Base-by-base conservation (phyloP, 768 basidiomycete genomes). In the Serendipita sp. region DNA sequence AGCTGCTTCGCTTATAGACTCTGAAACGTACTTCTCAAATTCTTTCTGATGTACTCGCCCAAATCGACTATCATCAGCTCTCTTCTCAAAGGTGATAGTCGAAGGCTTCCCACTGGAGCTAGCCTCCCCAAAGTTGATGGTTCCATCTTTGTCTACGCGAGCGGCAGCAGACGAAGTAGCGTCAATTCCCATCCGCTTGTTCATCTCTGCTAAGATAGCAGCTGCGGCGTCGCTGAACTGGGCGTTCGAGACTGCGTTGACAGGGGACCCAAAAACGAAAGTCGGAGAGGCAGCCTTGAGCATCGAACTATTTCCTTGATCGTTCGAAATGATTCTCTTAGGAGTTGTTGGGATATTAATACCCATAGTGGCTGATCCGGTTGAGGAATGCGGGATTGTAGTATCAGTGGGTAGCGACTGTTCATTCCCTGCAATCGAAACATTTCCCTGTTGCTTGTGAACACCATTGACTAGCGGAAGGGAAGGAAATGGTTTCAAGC, bases 121-220 rank as follows among this genome's bases (percentile, higher is more conserved):
- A 31, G 31, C 58, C 53, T 64, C 66, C 55, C 44, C 46, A 40
- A 45, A 37, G 18, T 46, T 44, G 27, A 64, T 64, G 15, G 63
- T 53, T 8, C 44, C 18, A 29, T 63, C 66, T 44, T 23, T 60
- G 65, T n/a, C 62, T 33, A 43, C 63, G 31, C 16, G 68, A 18
- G 74, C 76, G 36, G 86, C 75, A 27, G 74, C 74, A 36, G 80
- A 75, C 4, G 82, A 78, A 3, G 65, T 66, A 1, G 84, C 85
- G 3, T 80, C 80, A 5, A 76, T 78, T 2, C 76, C 78, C 8
- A 91, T 77, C 2, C 87, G 82, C 62, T 78, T 76, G 71, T 91
- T 90, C 86, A 92, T 88, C 73, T 92, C 90, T 60, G 84, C 85
- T 34, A 91, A 75, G 33, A 92, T 83, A 23, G 80, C 79, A n/a